These are phyloP conservation scores for Sphaerulina musiva DNA, from an alignment of 2,329 filamentous ascomycete species.

Conservation along the genomic window DNA sequence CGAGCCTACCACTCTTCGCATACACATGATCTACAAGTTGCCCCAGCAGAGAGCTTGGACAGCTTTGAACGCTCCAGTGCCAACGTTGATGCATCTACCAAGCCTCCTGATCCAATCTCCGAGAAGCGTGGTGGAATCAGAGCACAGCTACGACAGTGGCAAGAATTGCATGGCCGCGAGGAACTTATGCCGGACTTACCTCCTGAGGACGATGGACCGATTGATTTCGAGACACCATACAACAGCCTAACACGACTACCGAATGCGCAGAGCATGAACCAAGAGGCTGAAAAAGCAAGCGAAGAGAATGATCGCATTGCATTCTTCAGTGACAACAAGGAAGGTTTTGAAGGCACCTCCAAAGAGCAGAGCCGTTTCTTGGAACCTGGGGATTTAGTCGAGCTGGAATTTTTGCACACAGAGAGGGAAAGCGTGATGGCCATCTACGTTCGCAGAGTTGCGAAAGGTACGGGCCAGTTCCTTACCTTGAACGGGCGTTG, in stretches of 20 bases:
- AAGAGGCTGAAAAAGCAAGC: constrained; percentile 22
- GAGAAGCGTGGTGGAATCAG: constrained; percentile 29
- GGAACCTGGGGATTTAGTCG: constrained; percentile 45
- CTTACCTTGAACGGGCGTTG: constrained; percentile 48
- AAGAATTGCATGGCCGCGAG: constrained; percentile 35
- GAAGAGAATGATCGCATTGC: constrained; percentile 22
- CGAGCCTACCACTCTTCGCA: constrained; percentile 7
- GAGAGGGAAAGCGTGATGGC: constrained; percentile 42
- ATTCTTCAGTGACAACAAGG: constrained; percentile 22
- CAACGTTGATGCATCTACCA: neutral
- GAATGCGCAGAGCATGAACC: constrained; percentile 25
- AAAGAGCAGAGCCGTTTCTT: constrained; percentile 36
- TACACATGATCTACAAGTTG: neutral
- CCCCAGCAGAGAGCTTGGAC: neutral
- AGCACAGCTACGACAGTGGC: constrained; percentile 39
- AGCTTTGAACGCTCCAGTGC: neutral
- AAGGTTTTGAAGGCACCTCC: constrained; percentile 28
- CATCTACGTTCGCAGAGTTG: constrained; percentile 40
- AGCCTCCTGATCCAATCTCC: neutral
- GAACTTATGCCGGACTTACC: constrained; percentile 13
- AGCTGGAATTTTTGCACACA: constrained; percentile 33
- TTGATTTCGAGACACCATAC: constrained; percentile 22
- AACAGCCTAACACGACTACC: constrained; percentile 31
- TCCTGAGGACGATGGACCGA: constrained; percentile 19
- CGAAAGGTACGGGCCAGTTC: constrained; percentile 36